These are phyloP conservation scores for Vigna nakashimae DNA, from an alignment of 306 rosid genomes.

Conservation along the genomic window DNA sequence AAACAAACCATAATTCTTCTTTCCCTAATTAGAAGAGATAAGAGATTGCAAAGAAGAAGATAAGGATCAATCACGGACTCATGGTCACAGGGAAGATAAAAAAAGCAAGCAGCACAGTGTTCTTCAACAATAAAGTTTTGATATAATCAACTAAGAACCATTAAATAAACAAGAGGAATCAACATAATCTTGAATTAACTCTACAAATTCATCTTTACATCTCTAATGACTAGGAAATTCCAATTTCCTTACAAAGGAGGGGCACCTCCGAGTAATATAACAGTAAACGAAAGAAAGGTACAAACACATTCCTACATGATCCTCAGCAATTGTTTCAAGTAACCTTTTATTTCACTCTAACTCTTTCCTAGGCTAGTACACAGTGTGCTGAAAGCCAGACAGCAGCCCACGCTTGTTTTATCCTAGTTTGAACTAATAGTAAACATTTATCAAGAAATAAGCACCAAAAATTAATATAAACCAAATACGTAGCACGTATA, in stretches of 20 bases:
- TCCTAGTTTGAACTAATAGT: not conserved
- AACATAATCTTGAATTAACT: slow-evolving; percentile 1
- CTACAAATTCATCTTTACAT: slow-evolving; percentile 17
- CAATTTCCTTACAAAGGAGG: slow-evolving; percentile 29
- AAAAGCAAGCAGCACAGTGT: slow-evolving; percentile 25
- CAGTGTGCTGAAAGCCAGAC: slow-evolving; percentile 4
- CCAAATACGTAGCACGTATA: not conserved
- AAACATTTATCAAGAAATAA: not conserved
- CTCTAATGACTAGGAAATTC: not conserved
- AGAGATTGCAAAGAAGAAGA: not conserved
- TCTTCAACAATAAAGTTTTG: slow-evolving; percentile 16
- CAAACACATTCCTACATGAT: slow-evolving; percentile 4
- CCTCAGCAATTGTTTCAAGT: not conserved
- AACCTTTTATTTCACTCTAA: slow-evolving; percentile 10
- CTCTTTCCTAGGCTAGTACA: slow-evolving; percentile 16
- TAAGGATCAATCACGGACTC: not conserved
- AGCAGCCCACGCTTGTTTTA: not conserved
- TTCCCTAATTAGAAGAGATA: slow-evolving; percentile 27
- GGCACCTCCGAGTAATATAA: not conserved
- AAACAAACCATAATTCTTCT: slow-evolving; percentile 6
- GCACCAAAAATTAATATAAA: not conserved
- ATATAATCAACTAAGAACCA: slow-evolving; percentile 9
- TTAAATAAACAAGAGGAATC: slow-evolving; percentile 7
- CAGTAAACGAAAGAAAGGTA: not conserved
- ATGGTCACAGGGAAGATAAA: slow-evolving; percentile 3